Base-by-base conservation (phyloP, 495 filamentous ascomycete species). In the Penicillium pancosmium region DNA sequence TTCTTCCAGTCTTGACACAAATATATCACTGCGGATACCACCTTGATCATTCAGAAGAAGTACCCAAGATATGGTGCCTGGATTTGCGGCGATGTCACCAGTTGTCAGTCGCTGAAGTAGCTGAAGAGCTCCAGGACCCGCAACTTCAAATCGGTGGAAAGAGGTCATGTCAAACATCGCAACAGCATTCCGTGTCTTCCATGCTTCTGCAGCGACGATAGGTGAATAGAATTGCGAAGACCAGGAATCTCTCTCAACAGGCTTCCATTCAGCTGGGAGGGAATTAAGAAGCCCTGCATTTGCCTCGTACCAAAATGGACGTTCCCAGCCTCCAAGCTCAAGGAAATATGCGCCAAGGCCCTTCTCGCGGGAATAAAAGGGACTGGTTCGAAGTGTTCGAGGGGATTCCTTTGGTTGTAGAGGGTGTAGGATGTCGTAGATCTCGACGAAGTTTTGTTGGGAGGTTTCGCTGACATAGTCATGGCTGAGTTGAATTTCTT, bases 111-210 rank as follows among this genome's bases (percentile, higher is more conserved):
- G 69, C 44, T 81, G 76, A 31, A 83, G 72, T 21, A 83, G 63
- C 35, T 65, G 38, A 7, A 73, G 59, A 15, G 79, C 75, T 0
- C 78, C 79, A 6, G 80, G 78, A 7, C 80, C 80, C 6, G 67
- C 69, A 10, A 83, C 69, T 11, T 80, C 74, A 13, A 83, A 74
- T 2, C 79, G 68, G 33, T 77, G 78, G 50, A 81, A 75, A n/a
- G 80, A 73, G 31, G 78, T 80, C 77, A 82, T 75, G 54, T 83
- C 80, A 57, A 78, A 83, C 78, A 83, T 80, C 8, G 78, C 79
- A 2, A 80, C 78, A 0, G 76, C 80, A 33, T 77, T 77, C 4
- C 80, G 77, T 15, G 78, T 81, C 64, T 79, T 81, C 79, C 79
- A 83, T 1, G 80, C 79, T 51, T 83, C 80, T 4, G 66, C 78